phyloP scores from a whole-genome alignment of 768 basidiomycete species.

The Lentinula detonsa region DNA sequence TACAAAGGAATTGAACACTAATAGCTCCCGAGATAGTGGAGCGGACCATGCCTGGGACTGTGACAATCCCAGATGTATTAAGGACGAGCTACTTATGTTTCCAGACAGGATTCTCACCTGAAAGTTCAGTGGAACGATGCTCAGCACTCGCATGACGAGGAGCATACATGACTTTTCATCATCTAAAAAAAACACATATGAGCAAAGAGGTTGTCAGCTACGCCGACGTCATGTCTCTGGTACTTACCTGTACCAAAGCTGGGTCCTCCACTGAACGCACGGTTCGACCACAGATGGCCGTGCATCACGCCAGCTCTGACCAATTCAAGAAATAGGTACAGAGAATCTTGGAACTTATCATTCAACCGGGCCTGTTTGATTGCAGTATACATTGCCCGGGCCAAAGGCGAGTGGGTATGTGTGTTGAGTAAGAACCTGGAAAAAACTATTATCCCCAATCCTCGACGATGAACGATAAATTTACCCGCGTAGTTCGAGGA shows the following conservation, averaged over 20 bases:
- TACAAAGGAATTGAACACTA: conserved; percentile 98
- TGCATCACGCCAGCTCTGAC: conserved; percentile 97
- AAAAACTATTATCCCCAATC: not conserved
- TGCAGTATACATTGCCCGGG: conserved; percentile 86
- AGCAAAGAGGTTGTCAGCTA: too few species aligned
- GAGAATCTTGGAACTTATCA: conserved; percentile 97
- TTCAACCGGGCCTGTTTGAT: conserved; percentile 76
- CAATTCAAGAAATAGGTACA: conserved; percentile 93
- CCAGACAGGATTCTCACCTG: conserved; percentile 49
- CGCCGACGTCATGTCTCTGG: not conserved
- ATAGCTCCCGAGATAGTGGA: conserved; percentile 90
- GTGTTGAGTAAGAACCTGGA: conserved; percentile 81
- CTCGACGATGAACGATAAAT: conserved; percentile 22
- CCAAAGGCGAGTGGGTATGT: conserved; percentile 85
- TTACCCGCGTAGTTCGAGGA: conserved; percentile 93
- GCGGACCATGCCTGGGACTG: conserved; percentile 92
- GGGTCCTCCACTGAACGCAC: conserved; percentile 90
- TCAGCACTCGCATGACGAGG: conserved; percentile 92
- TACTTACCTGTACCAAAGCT: conserved; percentile 84
- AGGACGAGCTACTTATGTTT: not conserved
- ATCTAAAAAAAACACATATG: conserved; percentile 38
- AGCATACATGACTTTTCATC: conserved; percentile 94
- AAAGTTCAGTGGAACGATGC: conserved; percentile 92
- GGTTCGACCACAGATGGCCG: conserved; percentile 83
- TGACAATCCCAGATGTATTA: conserved; percentile 1